Base-by-base conservation (phyloP, 2,329 filamentous ascomycete species). In the Calonectria honghensis region DNA sequence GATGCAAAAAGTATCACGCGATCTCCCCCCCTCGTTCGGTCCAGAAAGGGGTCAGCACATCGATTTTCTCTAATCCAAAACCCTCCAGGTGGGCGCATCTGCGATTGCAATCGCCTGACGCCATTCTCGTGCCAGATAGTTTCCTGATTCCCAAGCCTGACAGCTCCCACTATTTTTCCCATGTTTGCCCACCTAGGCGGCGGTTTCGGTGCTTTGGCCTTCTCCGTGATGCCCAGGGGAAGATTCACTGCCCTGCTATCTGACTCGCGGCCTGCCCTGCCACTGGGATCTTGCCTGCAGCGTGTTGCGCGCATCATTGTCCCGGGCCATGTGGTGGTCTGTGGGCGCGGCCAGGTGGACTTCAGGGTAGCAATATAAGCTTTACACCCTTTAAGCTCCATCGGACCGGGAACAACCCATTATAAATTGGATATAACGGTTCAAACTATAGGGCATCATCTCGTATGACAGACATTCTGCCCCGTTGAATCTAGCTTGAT, bases 321-420 rank as follows among this genome's bases (percentile, higher is more conserved):
- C 54, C 39, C 54, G 54, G 70, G 45, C 54, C 65, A 68, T 7
- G 24, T 5, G 35, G 48, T 65, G 71, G 65, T 64, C 71, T 64
- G 71, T 69, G 65, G 27, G 39, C 35, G 14, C 31, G 18, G 32
- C 29, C 16, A 9, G 9, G 48, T 64, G 24, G 31, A 50, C 57
- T 73, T 51, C 45, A 69, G 71, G 71, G 66, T 69, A 73, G 59
- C n/a, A 29, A 37, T 29, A 64, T 29, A 20, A 63, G 63, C 70
- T 41, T 52, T 35, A 27, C 31, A 27, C 57, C 45, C n/a, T 35
- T 52, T 32, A 37, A 48, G 41, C 35, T 61, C 32, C 14, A 61
- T 61, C 57, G 20, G 35, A 39, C 57, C 32, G 57, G 57, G n/a
- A 39, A n/a, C 37, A 27, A 27, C n/a, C 37, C 14, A n/a, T 39